A percentile compares a stretch with the other conserved stretches of the same genome.
Evolutionary conservation across 2,329 filamentous ascomycete species (phyloP).

Genomic region (Aspergillus nomiae): DNA sequence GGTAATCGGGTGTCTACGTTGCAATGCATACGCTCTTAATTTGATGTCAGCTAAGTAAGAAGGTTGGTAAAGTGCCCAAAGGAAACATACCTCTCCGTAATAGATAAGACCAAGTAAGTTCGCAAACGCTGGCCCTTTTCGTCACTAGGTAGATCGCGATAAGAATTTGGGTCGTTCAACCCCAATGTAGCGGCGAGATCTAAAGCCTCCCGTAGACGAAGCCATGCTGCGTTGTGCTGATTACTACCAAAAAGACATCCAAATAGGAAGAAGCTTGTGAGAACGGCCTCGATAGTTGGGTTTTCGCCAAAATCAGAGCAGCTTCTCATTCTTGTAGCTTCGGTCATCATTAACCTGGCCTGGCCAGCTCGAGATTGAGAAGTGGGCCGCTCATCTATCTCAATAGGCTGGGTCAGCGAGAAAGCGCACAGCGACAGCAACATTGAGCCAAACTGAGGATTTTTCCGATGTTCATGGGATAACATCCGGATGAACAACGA

Average conservation of each 20-base stretch:
- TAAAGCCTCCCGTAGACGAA: conserved; percentile 70
- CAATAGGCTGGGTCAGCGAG: conserved; percentile 47
- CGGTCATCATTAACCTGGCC: conserved; percentile 45
- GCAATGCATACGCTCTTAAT: conserved; percentile 44
- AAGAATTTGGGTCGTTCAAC: conserved; percentile 43
- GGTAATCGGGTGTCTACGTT: conserved; percentile 45
- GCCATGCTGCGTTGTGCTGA: conserved; percentile 76
- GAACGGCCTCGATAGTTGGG: conserved; percentile 46
- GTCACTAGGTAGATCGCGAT: conserved; percentile 38
- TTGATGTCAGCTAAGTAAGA: conserved; percentile 3
- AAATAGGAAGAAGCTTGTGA: conserved; percentile 77
- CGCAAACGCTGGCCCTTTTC: conserved; percentile 43
- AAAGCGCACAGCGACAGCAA: conserved; percentile 46
- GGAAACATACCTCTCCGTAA: conserved; percentile 34
- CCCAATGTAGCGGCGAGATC: conserved; percentile 45
- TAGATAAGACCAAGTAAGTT: conserved; percentile 40
- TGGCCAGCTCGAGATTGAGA: conserved; percentile 39
- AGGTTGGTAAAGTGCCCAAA: neutral
- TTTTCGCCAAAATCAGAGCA: conserved; percentile 45
- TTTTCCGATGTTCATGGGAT: conserved; percentile 45
- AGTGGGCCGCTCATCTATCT: conserved; percentile 43
- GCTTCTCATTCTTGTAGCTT: conserved; percentile 47
- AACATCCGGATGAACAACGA: conserved; percentile 47
- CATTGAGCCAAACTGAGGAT: conserved; percentile 48
- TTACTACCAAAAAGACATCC: conserved; percentile 71